Percentiles rank a stretch among this genome's conserved stretches.
phyloP scores from a whole-genome alignment of 2,329 filamentous ascomycete genomes.

The Curvularia verruculosa region DNA sequence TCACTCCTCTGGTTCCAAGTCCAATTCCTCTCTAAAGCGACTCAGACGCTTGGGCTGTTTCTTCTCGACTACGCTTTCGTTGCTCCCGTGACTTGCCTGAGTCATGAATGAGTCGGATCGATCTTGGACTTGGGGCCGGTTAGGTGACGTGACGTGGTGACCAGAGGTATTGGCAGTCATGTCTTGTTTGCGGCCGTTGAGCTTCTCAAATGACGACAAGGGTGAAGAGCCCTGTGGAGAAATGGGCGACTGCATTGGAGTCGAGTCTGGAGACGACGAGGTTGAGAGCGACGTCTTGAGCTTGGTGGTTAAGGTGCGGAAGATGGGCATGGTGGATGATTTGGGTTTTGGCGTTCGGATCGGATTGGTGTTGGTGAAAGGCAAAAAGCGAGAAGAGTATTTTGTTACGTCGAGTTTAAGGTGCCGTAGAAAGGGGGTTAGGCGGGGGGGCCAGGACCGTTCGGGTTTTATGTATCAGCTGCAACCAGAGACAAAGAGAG shows the following conservation, averaged over 20 bases:
- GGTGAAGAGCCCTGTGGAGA: slow-evolving; percentile 21
- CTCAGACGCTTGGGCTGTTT: slow-evolving; percentile 34
- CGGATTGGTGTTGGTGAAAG: neutral
- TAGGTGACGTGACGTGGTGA: slow-evolving; percentile 12
- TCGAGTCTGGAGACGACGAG: slow-evolving; percentile 31
- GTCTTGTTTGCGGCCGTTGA: slow-evolving; percentile 30
- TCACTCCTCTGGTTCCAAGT: slow-evolving; percentile 21
- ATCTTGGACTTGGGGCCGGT: slow-evolving; percentile 21
- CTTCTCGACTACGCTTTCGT: slow-evolving; percentile 25
- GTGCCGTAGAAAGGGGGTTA: neutral
- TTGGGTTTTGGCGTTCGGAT: neutral
- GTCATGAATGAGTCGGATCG: slow-evolving; percentile 32
- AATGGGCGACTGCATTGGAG: slow-evolving; percentile 20
- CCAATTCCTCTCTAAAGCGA: slow-evolving; percentile 42
- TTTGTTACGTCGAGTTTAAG: slow-evolving; percentile 1
- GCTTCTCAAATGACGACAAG: slow-evolving; percentile 29
- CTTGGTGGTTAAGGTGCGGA: slow-evolving; percentile 39
- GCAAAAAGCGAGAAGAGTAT: neutral
- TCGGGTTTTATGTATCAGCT: neutral
- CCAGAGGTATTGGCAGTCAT: neutral
- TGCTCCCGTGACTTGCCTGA: slow-evolving; percentile 20
- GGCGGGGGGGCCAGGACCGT: neutral
- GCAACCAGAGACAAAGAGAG: neutral
- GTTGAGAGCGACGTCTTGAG: slow-evolving; percentile 39
- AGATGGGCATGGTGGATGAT: slow-evolving; percentile 35